Base-by-base conservation (phyloP, 106 monocot species). In the Phalaenopsis aphrodite region DNA sequence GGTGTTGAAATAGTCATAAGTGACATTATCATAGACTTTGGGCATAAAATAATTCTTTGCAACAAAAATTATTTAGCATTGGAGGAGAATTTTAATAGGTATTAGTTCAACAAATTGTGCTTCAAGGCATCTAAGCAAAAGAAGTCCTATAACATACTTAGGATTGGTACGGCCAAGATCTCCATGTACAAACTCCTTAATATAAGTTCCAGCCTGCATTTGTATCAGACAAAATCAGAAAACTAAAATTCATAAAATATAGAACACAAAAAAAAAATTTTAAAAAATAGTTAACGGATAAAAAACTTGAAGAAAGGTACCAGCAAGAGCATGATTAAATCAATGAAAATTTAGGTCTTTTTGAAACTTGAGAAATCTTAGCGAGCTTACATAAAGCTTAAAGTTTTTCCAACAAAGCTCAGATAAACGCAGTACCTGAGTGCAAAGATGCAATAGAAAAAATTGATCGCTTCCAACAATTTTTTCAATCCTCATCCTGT, bases 131-230 rank as follows among this genome's bases (percentile, higher is more conserved):
- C 61, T 5, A 5, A 69, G 38, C 3, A 14, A 39, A 39, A 36
- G 69, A 69, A 69, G 69, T 39, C 38, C 38, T 69, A 69, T 65
- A 23, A 42, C 83, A 39, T 87, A 94, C 94, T 91, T 94, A 68
- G 98, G 98, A 86, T 84, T 68, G 46, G 98, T 99, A 55, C 98
- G 90, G n/a, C 98, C 98, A 83, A 99, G 92, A 88, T 99, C 98
- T 80, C 98, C 98, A 85, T 99, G 98, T 77, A 94, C 98, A 89
- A 99, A 88, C 85, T 99, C 94, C 84, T 99, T 99, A 23, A 99
- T 99, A 76, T 99, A 99, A 77, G 98, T 99, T 77, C 98, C 94
- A 69, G 98, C 98, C 98, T 98, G 84, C 38, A 45, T 75, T 77
- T 77, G 49, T 61, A 61, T 61, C 21, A 61, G n/a, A 5, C 19